These are phyloP conservation scores for Vigna hirtella DNA, from an alignment of 306 rosid genomes.

Conservation along the genomic window DNA sequence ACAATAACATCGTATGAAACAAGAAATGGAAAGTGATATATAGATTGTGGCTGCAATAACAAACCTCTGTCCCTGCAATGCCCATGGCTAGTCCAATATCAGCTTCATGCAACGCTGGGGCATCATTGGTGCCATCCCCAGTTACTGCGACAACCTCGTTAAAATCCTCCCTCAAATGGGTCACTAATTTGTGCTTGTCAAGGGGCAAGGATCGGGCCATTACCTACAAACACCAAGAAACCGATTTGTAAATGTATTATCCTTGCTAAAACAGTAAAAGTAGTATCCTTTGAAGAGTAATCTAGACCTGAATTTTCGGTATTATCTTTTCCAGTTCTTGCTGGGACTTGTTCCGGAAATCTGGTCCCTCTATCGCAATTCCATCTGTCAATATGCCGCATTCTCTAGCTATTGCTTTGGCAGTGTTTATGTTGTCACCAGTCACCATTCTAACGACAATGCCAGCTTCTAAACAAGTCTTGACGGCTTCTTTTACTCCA, in stretches of 20 bases:
- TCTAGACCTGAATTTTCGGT: slow-evolving; percentile 84
- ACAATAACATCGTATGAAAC: no score
- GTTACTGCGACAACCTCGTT: slow-evolving; percentile 93
- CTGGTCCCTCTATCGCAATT: slow-evolving; percentile 89
- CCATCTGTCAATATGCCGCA: slow-evolving; percentile 95
- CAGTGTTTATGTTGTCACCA: slow-evolving; percentile 93
- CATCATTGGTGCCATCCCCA: slow-evolving; percentile 96
- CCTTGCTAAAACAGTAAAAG: slow-evolving; percentile 5
- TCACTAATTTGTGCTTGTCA: slow-evolving; percentile 89
- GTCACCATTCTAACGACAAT: slow-evolving; percentile 85
- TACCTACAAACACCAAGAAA: slow-evolving; percentile 59
- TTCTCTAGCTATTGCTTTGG: slow-evolving; percentile 94
- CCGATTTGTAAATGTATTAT: slow-evolving; percentile 1
- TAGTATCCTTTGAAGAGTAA: slow-evolving; percentile 11
- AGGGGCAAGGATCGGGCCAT: slow-evolving; percentile 94
- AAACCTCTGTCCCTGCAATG: slow-evolving; percentile 96
- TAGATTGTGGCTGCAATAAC: slow-evolving; percentile 25
- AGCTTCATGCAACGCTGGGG: slow-evolving; percentile 92
- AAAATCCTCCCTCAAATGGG: slow-evolving; percentile 62
- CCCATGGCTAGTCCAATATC: slow-evolving; percentile 98
- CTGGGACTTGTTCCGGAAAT: slow-evolving; percentile 63
- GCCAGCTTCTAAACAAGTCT: slow-evolving; percentile 82
- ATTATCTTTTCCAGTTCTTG: slow-evolving; percentile 69
- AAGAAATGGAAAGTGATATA: no score
- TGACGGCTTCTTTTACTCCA: slow-evolving; percentile 82